Evolutionary conservation across 805 yeast genomes (phyloP), one percentile per base, ranked within the genome.

Genomic region (Ogataea zsoltii): DNA sequence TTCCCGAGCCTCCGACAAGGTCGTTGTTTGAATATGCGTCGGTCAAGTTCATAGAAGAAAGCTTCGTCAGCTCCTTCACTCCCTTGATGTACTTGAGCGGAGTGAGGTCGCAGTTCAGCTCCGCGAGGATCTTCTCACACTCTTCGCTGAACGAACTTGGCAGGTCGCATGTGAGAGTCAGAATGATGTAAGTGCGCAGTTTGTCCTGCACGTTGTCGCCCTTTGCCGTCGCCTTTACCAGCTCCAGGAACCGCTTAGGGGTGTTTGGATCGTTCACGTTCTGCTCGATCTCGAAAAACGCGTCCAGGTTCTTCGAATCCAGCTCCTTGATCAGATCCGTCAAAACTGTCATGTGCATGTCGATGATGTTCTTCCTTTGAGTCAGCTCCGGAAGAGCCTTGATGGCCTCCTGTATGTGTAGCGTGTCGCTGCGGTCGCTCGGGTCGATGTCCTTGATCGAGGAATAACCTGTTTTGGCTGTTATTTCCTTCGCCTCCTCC

Each of bases 261-360:
- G 71, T 76, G 74, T 70, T 79, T 13, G 80, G 75, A 65, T 84
- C 84, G 46, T 72, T 76, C 45, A 82, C 79, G 52, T 82, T 84
- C 62, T 92, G 97, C 68, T 94, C 99, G 49, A 94, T 82, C 68
- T 94, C 98, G 65, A 92, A 94, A 56, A 91, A 86, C 45, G 90
- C 82, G 59, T 95, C 99, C 55, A 94, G 74, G 14, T 84, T 83
- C 53, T 92, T 85, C n/a, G 85, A 82, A 58, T 92, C 94, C 49
- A 94, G 74, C 54, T 90, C 89, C 60, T 83, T 82, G 48, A 94
- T 76, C 42, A 94, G 71, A 15, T 90, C 79, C 9, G 97, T 88
- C 50, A 95, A 80, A 19, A 94, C 91, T 58, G 88, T 90, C 96
- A 94, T 92, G 68, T 94, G 99, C 83, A 88, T 87, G 69, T 94